These are phyloP conservation scores for Musa acuminata DNA, from an alignment of 176 grass and related monocot species.

Conservation along the genomic window DNA sequence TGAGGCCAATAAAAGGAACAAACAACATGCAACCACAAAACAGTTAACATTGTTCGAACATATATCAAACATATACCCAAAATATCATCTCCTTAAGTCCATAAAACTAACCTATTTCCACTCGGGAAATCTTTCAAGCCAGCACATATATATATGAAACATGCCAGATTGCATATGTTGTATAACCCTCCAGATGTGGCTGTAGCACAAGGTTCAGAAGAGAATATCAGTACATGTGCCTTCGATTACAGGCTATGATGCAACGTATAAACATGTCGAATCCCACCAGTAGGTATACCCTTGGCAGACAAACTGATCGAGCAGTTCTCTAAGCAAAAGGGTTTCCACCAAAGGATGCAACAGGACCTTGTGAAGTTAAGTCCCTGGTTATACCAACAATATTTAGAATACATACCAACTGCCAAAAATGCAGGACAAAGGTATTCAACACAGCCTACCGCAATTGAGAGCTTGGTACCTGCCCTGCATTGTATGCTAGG, in stretches of 20 bases:
- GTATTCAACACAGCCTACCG: constrained; percentile 27
- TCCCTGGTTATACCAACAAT: constrained; percentile 38
- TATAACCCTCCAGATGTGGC: background rate
- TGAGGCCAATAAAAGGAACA: background rate
- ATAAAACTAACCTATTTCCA: background rate
- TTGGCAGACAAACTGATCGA: background rate
- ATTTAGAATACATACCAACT: background rate
- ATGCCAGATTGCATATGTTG: background rate
- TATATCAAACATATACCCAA: background rate
- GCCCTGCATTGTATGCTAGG: constrained; percentile 30
- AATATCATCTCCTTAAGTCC: background rate
- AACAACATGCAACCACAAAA: no score
- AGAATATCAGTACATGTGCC: background rate
- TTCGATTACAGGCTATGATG: background rate
- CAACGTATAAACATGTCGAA: background rate
- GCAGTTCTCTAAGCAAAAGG: constrained; percentile 53
- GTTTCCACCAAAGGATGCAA: constrained; percentile 43
- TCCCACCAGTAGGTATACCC: background rate
- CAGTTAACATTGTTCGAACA: background rate
- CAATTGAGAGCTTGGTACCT: constrained; percentile 37
- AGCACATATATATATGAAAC: background rate
- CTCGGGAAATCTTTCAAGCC: background rate
- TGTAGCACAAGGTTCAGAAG: background rate
- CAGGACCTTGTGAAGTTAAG: constrained; percentile 23
- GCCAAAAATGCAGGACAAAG: constrained; percentile 19